Base-by-base conservation (phyloP, 2,329 filamentous ascomycete genomes). In the Plectosphaerella plurivora region DNA sequence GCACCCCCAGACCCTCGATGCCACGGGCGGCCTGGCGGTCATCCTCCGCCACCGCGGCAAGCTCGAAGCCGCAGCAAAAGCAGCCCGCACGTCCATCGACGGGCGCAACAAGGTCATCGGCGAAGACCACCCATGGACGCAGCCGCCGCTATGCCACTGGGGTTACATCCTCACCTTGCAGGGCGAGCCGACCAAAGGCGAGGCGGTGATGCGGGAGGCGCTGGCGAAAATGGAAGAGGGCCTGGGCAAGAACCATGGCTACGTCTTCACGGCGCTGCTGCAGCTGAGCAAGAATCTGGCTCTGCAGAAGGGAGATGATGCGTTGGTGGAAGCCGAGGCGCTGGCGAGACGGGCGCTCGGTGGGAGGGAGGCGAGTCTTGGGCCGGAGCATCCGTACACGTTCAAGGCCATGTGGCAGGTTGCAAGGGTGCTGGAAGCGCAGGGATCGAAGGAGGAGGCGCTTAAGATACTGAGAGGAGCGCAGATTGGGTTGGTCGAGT, bases 331-430 rank as follows among this genome's bases (percentile, higher is more conserved):
- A 24, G 45, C 45, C 7, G 45, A 47, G 25, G 45, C 18, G 25
- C 24, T 47, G 45, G 45, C 45, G 15, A 47, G 45, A 35, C 45
- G 45, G 11, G 45, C 45, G 14, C 15, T 35, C 4, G 22, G 9
- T 3, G 45, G 45, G 3, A 24, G 25, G 45, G 25, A 47, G 45
- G 25, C 18, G 7, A 35, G 14, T 5, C n/a, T 47, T 6, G 45
- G 45, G 22, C 45, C 45, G 16, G 28, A 47, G 10, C 45, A 47
- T 4, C 45, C 45, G 28, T 47, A 47, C 45, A 47, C 45, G 14
- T 47, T 47, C 25, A 47, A 47, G 45, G 25, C 45, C 14, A 47
- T 36, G 45, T 47, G 45, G 45, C 25, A 47, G 25, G 45, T 47
- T n/a, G 45, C 45, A 5, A 9, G 16, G 8, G 45, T 47, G 25